Evolutionary conservation across 371 early-diverging fungal species (phyloP).

Genomic region (Rhizopus microsporus): DNA sequence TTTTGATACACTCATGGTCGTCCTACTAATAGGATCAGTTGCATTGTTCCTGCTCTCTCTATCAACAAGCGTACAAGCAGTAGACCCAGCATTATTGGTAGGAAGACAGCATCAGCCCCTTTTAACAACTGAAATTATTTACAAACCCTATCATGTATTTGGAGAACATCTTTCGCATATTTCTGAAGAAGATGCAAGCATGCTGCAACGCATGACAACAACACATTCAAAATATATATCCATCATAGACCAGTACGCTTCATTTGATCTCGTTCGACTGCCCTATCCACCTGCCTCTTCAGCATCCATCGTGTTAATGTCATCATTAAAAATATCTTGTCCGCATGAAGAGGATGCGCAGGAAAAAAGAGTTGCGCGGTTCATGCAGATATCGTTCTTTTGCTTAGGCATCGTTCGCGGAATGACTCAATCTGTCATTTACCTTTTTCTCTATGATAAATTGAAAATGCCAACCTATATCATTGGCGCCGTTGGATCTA

Average conservation of each 20-base stretch:
- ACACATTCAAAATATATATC: constrained; percentile 7
- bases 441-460: constrained; percentile 14
- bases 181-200: constrained; percentile 48
- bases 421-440: constrained; percentile 20
- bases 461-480: constrained; percentile 20
- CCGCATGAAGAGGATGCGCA: not conserved
- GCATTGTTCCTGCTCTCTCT: constrained; percentile 37
- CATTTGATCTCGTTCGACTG: constrained; percentile 22
- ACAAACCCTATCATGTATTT: constrained; percentile 47
- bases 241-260: constrained; percentile 5
- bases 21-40: constrained; percentile 35
- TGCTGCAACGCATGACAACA: constrained; percentile 30
- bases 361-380: constrained; percentile 2
- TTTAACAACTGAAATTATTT: constrained; percentile 17
- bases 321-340: no score
- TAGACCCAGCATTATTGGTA: constrained; percentile 28
- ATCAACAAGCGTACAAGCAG: constrained; percentile 40
- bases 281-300: constrained; percentile 20
- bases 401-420: constrained; percentile 18
- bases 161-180: constrained; percentile 45
- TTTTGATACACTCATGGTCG: constrained; percentile 47
- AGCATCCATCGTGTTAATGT: not conserved
- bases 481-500: constrained; percentile 17
- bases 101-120: constrained; percentile 6
- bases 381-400: constrained; percentile 14